Percentiles rank a stretch among this genome's conserved stretches.
phyloP scores from a whole-genome alignment of 1,284 basidiomycete genomes.

The Marasmius oreades region DNA sequence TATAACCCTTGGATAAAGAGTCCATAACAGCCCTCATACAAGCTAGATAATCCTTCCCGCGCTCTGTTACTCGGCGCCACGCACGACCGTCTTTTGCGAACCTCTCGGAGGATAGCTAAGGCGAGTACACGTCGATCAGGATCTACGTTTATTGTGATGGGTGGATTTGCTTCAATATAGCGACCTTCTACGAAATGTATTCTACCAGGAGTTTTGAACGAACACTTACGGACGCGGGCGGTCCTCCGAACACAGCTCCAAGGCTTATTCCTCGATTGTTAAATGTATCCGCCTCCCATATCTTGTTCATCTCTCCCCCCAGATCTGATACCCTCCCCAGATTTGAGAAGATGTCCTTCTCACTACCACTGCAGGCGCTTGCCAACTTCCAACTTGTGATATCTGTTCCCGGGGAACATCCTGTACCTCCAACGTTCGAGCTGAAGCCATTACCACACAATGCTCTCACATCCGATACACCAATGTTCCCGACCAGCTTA shows the following conservation, averaged over 20 bases:
- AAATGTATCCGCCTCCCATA: background rate
- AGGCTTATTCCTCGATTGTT: background rate
- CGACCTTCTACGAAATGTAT: background rate
- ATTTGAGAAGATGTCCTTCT: constrained; percentile 3
- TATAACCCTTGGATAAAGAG: background rate
- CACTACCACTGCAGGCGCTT: background rate
- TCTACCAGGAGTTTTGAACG: background rate
- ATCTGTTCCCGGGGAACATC: background rate
- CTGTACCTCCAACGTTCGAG: background rate
- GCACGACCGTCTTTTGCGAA: background rate
- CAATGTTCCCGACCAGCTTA: background rate
- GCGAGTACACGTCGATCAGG: background rate
- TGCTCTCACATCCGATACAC: background rate
- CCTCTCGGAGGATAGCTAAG: background rate
- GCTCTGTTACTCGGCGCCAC: background rate
- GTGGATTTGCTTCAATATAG: background rate
- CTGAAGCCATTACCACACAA: background rate
- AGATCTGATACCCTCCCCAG: background rate
- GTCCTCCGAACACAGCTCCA: too few species aligned
- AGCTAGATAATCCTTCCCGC: too few species aligned
- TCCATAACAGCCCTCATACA: background rate
- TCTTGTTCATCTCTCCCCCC: background rate
- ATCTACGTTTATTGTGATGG: background rate
- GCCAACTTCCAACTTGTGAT: background rate
- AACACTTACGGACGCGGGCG: background rate